Base-by-base conservation (phyloP, 495 filamentous ascomycete genomes). In the Talaromyces adpressus region DNA sequence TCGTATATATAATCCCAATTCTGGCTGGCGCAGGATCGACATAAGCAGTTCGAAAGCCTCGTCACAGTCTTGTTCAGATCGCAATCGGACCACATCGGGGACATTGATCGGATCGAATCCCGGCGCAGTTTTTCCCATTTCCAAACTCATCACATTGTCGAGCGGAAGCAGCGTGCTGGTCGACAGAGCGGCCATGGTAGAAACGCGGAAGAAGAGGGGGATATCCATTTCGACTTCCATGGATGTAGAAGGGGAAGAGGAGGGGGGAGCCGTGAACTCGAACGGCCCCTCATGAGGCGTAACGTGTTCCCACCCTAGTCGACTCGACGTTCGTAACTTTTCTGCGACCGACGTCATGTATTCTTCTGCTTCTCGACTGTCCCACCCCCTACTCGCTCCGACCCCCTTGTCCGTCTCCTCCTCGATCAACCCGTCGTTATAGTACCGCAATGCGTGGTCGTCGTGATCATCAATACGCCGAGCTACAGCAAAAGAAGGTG, bases 141-240 rank as follows among this genome's bases (percentile, higher is more conserved):
- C 54, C 69, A 71, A 69, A 57, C 70, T 67, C 60, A 53, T 62
- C 23, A 62, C 25, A 62, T 32, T 62, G 57, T 70, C 71, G 2
- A 73, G 57, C 16, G 58, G 39, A 30, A 71, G 59, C 2, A 73
- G 51, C 16, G 61, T 29, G 16, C 68, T 67, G 23, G 62, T 62
- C 20, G 71, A 71, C 3, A 73, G 63, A 14, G 69, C 70, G 34
- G 68, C 68, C 22, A 71, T 64, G 25, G 60, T 62, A 9, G 60
- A 62, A 27, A 62, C 60, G 45, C 60, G 60, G 29, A 32, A 62
- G 45, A 62, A 62, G 23, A 62, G 60, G 41, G 60, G 45, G 18
- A 62, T 53, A 25, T 62, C 45, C 60, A 62, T 62, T 32, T 62
- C 60, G 16, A n/a, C 22, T 16, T 62, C 59, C 59, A 52, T 62